A percentile compares a stretch with the other conserved stretches of the same genome.
phyloP scores from a whole-genome alignment of 805 yeast species.

The Wickerhamiella australiensis region DNA sequence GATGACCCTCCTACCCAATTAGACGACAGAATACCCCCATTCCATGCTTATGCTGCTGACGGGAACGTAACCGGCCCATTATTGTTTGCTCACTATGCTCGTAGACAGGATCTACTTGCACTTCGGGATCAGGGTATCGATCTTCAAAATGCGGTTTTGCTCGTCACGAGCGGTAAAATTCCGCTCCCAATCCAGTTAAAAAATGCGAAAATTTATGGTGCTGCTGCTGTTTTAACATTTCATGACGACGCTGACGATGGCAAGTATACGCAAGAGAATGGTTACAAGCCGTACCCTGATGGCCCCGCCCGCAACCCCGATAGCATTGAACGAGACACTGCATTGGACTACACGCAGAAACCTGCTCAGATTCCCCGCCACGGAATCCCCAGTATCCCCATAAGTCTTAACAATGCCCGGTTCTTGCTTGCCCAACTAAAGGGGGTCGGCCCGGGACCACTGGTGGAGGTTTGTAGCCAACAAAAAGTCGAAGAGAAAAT shows the following conservation, averaged over 20 bases:
- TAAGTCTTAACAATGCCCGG: constrained; percentile 48
- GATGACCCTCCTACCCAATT: constrained; percentile 40
- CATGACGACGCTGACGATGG: constrained; percentile 56
- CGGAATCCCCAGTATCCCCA: constrained; percentile 57
- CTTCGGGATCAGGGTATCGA: constrained; percentile 38
- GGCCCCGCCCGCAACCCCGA: constrained; percentile 73
- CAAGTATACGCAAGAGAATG: constrained; percentile 39
- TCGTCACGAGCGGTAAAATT: constrained; percentile 52
- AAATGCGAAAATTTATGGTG: constrained; percentile 62
- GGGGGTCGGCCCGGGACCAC: constrained; percentile 39
- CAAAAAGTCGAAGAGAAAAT: constrained; percentile 54
- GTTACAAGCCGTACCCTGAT: constrained; percentile 53
- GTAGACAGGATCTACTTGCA: constrained; percentile 42
- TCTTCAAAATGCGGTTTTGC: constrained; percentile 46
- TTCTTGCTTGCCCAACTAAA: constrained; percentile 50
- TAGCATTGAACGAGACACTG: constrained; percentile 65
- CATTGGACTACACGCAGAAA: constrained; percentile 42
- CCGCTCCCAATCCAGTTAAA: constrained; percentile 65
- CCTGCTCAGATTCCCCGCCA: constrained; percentile 76
- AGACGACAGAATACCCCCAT: constrained; percentile 50
- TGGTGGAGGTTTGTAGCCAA: constrained; percentile 43
- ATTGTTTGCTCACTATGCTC: constrained; percentile 60
- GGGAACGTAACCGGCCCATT: constrained; percentile 61
- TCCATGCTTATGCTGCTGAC: constrained; percentile 62
- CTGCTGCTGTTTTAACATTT: constrained; percentile 52